Percentiles rank a stretch among this genome's conserved stretches.
Conservation (phyloP, 108 stramenopile genomes). For the Conticribra weissflogii region DNA sequence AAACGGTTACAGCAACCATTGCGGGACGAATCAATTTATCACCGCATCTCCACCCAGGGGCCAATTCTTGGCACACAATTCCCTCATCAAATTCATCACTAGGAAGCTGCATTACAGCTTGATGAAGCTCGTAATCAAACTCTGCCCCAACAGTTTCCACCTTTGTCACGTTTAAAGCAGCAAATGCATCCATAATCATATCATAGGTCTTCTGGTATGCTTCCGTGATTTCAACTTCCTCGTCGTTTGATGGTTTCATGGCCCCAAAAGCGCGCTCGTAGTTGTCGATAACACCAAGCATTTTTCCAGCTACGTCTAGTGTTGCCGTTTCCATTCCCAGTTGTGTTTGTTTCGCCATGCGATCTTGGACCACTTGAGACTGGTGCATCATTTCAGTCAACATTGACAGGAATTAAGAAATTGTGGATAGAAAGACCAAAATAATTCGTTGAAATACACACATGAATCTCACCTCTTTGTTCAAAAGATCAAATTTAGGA, state of each 20-base stretch:
- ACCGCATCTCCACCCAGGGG: constrained; percentile 76
- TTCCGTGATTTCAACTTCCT: constrained; percentile 64
- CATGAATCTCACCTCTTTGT: constrained; percentile 59
- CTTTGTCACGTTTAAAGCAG: constrained; percentile 76
- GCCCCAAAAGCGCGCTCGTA: constrained; percentile 84
- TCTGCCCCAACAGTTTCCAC: constrained; percentile 84
- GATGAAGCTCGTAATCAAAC: constrained; percentile 88
- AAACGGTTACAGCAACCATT: constrained; percentile 84
- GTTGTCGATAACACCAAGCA: constrained; percentile 78
- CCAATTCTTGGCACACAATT: constrained; percentile 87
- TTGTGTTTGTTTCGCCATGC: constrained; percentile 64
- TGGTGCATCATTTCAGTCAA: constrained; percentile 15
- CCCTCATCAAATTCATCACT: constrained; percentile 84
- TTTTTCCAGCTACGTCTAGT: constrained; percentile 58
- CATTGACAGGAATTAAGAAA: neutral
- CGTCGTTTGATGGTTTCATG: constrained; percentile 63
- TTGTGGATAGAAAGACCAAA: neutral
- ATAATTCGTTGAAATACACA: constrained; percentile 5
- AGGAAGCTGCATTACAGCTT: constrained; percentile 87
- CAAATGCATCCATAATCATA: constrained; percentile 64
- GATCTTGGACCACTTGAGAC: constrained; percentile 60
- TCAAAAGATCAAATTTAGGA: constrained; percentile 62
- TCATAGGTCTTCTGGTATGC: constrained; percentile 75
- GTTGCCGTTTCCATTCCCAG: constrained; percentile 61
- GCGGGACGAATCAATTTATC: constrained; percentile 84